These are phyloP conservation scores for Obba rivulosa DNA, from an alignment of 768 basidiomycete species.

Conservation along the genomic window DNA sequence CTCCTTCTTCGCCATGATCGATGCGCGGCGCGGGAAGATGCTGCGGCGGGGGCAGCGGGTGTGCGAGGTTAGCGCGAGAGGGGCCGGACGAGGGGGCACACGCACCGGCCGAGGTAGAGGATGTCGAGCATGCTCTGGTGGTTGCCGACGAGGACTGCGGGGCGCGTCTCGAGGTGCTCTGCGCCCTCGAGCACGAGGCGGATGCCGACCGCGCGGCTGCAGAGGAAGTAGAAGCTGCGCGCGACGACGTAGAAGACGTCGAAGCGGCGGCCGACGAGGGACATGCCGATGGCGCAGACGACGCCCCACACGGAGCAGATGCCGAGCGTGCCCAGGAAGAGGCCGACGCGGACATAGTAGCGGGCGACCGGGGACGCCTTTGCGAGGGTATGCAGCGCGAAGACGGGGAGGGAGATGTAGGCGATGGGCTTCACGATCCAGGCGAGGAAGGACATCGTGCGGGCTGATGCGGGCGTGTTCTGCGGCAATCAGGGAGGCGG, in stretches of 20 bases:
- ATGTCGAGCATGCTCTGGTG: slow-evolving; percentile 95
- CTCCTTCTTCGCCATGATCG: slow-evolving; percentile 92
- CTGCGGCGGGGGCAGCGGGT: slow-evolving; percentile 32
- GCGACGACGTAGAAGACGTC: slow-evolving; percentile 85
- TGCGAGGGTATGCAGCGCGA: slow-evolving; percentile 59
- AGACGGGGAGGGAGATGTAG: slow-evolving; percentile 68
- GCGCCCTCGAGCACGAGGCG: slow-evolving; percentile 78
- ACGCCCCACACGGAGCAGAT: slow-evolving; percentile 70
- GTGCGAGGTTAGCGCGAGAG: not conserved
- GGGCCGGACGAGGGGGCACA: not conserved
- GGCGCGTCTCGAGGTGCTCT: slow-evolving; percentile 68
- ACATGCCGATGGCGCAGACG: slow-evolving; percentile 59
- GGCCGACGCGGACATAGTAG: slow-evolving; percentile 68
- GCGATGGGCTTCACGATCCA: slow-evolving; percentile 65
- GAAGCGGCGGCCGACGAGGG: slow-evolving; percentile 60
- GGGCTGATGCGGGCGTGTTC: slow-evolving; percentile 11
- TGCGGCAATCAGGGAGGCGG: slow-evolving; percentile 1
- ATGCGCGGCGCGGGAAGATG: slow-evolving; percentile 74
- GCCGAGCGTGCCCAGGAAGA: slow-evolving; percentile 69
- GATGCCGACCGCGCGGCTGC: slow-evolving; percentile 59
- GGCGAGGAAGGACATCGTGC: slow-evolving; percentile 57
- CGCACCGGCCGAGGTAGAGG: slow-evolving; percentile 73
- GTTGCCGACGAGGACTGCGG: slow-evolving; percentile 78
- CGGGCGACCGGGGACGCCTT: slow-evolving; percentile 49
- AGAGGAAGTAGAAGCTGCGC: slow-evolving; percentile 70